Evolutionary conservation across 129 eudicot genomes (phyloP).

Genomic region (Flaveria sonorensis): DNA sequence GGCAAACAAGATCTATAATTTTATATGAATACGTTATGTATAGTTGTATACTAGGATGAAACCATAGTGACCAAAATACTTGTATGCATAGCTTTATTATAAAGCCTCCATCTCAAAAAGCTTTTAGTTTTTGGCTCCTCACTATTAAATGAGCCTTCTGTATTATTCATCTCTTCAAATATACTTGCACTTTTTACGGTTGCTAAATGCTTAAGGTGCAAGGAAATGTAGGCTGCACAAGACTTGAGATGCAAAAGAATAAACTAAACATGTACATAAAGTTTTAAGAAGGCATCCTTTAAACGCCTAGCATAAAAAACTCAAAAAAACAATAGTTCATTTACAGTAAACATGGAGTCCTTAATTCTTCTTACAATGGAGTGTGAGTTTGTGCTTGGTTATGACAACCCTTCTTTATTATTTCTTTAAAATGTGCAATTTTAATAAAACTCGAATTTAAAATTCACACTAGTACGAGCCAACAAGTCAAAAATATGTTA

Average conservation of each 20-base stretch:
- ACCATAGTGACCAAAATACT: neutral
- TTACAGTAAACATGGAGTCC: neutral
- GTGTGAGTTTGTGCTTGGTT: constrained; percentile 1
- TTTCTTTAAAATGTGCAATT: neutral
- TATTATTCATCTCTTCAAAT: neutral
- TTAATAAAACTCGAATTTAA: neutral
- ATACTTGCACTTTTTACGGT: constrained; percentile 1
- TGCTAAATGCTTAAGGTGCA: constrained; percentile 7
- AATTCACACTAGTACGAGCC: constrained; percentile 10
- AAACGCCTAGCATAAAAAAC: neutral
- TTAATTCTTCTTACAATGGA: neutral
- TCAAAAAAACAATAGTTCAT: neutral
- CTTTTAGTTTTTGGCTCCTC: constrained; percentile 3
- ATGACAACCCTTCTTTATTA: constrained; percentile 5
- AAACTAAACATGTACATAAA: neutral
- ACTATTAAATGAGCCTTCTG: neutral
- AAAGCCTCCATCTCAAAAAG: constrained; percentile 12
- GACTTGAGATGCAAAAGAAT: constrained; percentile 6
- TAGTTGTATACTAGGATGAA: neutral
- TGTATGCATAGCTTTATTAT: constrained; percentile 9
- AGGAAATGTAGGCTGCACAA: neutral
- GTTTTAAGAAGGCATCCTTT: constrained; percentile 6
- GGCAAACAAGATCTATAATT: neutral
- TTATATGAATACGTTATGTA: neutral
- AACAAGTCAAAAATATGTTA: neutral